Base-by-base conservation (phyloP, 805 yeast species). In the Sugiyamaella americana region DNA sequence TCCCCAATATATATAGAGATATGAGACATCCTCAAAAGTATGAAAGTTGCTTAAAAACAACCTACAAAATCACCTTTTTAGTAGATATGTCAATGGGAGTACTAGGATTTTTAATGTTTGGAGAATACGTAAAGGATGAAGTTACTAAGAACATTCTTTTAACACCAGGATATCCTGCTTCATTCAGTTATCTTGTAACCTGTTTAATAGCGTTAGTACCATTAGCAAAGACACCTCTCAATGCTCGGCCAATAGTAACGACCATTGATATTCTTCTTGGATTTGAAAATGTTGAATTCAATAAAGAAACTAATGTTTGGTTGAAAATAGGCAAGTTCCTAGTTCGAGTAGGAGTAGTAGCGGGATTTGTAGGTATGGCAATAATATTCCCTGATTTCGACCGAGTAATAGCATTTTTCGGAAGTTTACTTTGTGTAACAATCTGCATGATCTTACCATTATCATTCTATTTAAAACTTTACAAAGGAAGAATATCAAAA, bases 381-480 rank as follows among this genome's bases (percentile, higher is more conserved):
- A 72, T 84, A 23, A 43, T 78, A 13, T 74, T 86, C 60, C 91
- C 93, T 2, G 83, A 80, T 45, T 88, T 88, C 61, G 96, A 87
- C 58, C 78, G 78, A 55, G 73, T 88, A 44, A 82, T 88, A 64
- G 86, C 95, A 4, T 76, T 88, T 40, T 64, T 87, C 54, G 96
- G 96, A 5, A 77, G 91, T 3, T 80, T 87, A 1, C 71, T 88
- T 43, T 86, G 95, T 56, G 84, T 86, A 62, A 69, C 81, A 2
- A 78, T 87, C 30, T 88, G 96, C 62, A 69, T 87, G 45, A 81
- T 87, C 18, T 71, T 87, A 20, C 96, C 96, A 2, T 69, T 86
- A 19, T 58, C 75, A 8, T 88, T 87, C 61, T 87, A 88, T 64
- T 59, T 83, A 50, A 71, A 66, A 51, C 69, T 82, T 34, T 82